Evolutionary conservation across 2,329 filamentous ascomycete species (phyloP), one percentile per base, ranked within the genome.

Genomic region (Trichoderma sp.): DNA sequence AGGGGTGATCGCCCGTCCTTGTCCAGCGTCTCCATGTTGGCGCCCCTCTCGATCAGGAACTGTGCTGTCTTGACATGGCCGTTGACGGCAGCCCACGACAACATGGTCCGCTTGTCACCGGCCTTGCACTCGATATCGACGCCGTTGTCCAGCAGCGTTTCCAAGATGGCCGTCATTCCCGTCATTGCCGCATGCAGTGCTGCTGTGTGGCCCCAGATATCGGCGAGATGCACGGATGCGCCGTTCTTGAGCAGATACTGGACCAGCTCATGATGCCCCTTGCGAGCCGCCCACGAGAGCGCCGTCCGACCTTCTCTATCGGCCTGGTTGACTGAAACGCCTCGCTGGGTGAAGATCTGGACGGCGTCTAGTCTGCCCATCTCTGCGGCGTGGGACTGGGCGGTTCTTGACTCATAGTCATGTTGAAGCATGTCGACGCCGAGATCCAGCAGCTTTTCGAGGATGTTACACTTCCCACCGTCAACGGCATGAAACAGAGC

Each of bases 401-500:
- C 39, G 30, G 9, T 34, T 12, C 63, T 24, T 6, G 12, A n/a
- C 4, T 34, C 24, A 14, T 58, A 43, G n/a, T 64, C 32, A 6
- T 15, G 18, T n/a, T 47, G 64, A 6, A 62, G 30, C n/a, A 51
- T 28, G 14, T 63, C 34, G 26, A 61, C 3, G 26, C 71, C 57
- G n/a, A 63, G 56, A 34, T 57, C 56, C 9, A 72, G 36, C 14
- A 72, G 71, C 28, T 32, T 61, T 3, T 12, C 15, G 15, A 62
- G n/a, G 14, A 70, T 43, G 4, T 21, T 28, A 9, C 11, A 7
- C 43, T 21, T 43, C 2, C 63, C 65, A 18, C 63, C 57, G 5
- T 32, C 39, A n/a, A 70, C 58, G 9, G 71, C 71, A 43, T 70
- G 34, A 34, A 60, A 72, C 18, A 72, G 12, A 47, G 65, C 39